Percentiles rank a stretch among this genome's conserved stretches.
phyloP scores from a whole-genome alignment of 805 yeast species.

The Candida odintsovae region DNA sequence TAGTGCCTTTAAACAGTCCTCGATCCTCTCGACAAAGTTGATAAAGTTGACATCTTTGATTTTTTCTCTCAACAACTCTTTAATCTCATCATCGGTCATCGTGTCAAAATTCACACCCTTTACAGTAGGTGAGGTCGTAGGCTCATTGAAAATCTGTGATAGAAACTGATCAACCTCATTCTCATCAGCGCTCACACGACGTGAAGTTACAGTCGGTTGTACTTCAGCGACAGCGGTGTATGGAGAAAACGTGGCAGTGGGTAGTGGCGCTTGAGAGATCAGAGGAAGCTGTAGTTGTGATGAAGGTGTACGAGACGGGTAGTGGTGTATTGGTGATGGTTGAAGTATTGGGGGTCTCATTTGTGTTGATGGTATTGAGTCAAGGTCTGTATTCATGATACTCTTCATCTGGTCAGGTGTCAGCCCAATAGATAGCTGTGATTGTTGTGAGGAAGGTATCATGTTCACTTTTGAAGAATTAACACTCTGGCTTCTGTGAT shows the following conservation, averaged over 20 bases:
- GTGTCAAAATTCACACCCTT: conserved; percentile 1
- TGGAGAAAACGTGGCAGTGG: conserved; percentile 1
- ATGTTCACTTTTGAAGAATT: not conserved
- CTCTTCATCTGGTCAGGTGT: not conserved
- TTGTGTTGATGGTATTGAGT: not conserved
- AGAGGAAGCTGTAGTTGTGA: not conserved
- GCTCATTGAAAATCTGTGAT: conserved; percentile 13
- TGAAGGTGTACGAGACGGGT: not conserved
- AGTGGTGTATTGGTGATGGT: not conserved
- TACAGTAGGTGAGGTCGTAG: not conserved
- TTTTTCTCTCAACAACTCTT: conserved; percentile 12
- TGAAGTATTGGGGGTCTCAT: not conserved
- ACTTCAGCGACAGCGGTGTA: not conserved
- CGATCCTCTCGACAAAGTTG: conserved; percentile 21
- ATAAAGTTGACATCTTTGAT: conserved; percentile 21
- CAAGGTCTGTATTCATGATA: not conserved
- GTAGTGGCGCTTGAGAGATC: not conserved
- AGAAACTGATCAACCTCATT: conserved; percentile 6
- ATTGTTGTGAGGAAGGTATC: not conserved
- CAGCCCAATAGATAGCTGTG: not conserved
- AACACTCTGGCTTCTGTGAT: not conserved
- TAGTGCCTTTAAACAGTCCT: conserved; percentile 11
- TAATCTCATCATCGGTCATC: conserved; percentile 17
- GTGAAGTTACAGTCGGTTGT: not conserved
- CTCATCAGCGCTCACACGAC: not conserved